Evolutionary conservation across 495 filamentous ascomycete species (phyloP), one percentile per base, ranked within the genome.

Genomic region (Talaromyces proteolyticus): DNA sequence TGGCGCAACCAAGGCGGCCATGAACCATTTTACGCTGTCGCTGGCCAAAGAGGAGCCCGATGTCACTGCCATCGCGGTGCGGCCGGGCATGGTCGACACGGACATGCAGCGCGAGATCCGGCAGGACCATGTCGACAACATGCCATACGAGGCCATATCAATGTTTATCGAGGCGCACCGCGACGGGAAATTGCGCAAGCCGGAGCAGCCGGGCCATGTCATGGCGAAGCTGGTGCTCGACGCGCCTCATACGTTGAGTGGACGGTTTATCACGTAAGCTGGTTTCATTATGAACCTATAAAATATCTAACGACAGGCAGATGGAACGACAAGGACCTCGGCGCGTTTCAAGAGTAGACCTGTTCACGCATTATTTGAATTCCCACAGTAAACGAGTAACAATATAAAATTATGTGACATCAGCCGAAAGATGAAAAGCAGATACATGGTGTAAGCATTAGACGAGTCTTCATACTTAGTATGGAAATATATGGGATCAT

Each of bases 351-450:
- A 55, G 73, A 51, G 51, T 66, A 61, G 56, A 59, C n/a, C n/a
- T n/a, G n/a, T n/a, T n/a, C n/a, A n/a, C n/a, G n/a, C n/a, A n/a
- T n/a, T n/a, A n/a, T n/a, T n/a, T n/a, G n/a, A n/a, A n/a, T n/a
- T n/a, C n/a, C n/a, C n/a, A n/a, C n/a, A 3, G 18, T 3, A 6
- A 20, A 42, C 40, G 38, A 48, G 19, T 14, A 48, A 34, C 29
- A 48, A 3, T 19, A 67, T 51, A 63, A 59, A 44, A 55, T 57
- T 60, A 58, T 50, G 11, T 24, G 36, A 51, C 16, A 64, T 95
- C 89, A 95, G 89, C 74, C 78, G 89, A 93, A 91, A 93, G 89
- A 92, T 93, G 89, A 94, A 94, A 94, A 93, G 85, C 75, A 78
- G 67, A 70, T 80, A 85, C 73, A 80, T 78, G 76, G 74, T 67